Evolutionary conservation across 2,329 filamentous ascomycete genomes (phyloP).

Genomic region (Penicillium sclerotigenum): DNA sequence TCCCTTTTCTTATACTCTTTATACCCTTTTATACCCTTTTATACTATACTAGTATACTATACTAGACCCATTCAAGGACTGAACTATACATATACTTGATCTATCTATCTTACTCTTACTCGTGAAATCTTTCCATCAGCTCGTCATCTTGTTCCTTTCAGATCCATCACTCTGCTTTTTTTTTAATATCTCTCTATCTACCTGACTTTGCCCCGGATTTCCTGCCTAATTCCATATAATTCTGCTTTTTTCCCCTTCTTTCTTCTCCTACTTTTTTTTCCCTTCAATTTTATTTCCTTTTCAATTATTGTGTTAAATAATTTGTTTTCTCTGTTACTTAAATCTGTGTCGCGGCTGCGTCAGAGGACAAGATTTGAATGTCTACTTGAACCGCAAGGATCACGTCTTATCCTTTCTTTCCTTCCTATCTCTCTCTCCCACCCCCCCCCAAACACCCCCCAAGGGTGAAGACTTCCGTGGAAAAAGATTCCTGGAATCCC

Average conservation of each 20-base stretch:
- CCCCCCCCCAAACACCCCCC: background rate
- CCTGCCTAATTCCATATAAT: conserved; percentile 3
- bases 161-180: background rate
- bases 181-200: background rate
- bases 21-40: conserved; percentile 3
- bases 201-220: conserved; percentile 1
- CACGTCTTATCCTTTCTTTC: conserved; percentile 1
- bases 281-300: background rate
- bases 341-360: conserved; percentile 5
- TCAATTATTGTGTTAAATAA: background rate
- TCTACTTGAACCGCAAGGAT: conserved; percentile 10
- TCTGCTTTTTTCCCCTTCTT: background rate
- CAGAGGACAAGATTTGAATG: conserved; percentile 10
- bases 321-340: conserved; percentile 1
- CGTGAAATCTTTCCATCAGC: background rate
- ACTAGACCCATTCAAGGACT: background rate
- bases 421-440: background rate
- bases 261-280: background rate
- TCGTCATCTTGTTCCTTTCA: conserved; percentile 11
- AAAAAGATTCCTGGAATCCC: background rate
- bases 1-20: background rate
- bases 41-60: too few relatives aligned
- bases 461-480: background rate
- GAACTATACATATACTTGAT: conserved; percentile 1
- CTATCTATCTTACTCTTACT: background rate